Percentiles rank a stretch among this genome's conserved stretches.
These are phyloP conservation scores for Sporothrix curviconia DNA, from an alignment of 2,329 filamentous ascomycete species.

Conservation along the genomic window DNA sequence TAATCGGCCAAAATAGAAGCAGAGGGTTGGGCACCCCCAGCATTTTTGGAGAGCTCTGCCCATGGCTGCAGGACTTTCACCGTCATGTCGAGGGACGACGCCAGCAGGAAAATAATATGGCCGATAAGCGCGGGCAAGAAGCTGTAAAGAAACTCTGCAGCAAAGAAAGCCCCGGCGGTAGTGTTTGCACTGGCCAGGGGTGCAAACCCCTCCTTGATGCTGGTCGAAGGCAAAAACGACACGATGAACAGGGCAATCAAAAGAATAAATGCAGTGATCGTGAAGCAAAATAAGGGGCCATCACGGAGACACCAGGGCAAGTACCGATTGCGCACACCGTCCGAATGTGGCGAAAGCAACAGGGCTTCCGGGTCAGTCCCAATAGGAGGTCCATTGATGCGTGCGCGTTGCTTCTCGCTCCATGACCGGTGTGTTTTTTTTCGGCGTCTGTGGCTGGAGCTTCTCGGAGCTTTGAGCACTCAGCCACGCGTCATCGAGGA, in stretches of 20 bases:
- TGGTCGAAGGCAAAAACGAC: constrained; percentile 66
- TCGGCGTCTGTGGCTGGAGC: constrained; percentile 2
- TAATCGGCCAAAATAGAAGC: constrained; percentile 65
- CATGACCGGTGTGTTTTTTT: background rate
- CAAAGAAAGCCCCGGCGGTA: constrained; percentile 61
- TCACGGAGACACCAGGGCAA: constrained; percentile 72
- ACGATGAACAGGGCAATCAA: constrained; percentile 67
- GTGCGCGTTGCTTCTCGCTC: constrained; percentile 12
- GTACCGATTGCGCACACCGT: constrained; percentile 55
- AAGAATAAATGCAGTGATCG: constrained; percentile 52
- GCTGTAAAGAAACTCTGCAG: constrained; percentile 81
- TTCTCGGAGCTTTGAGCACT: background rate
- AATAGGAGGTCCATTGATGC: constrained; percentile 9
- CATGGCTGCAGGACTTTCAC: constrained; percentile 64
- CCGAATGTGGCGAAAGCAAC: constrained; percentile 39
- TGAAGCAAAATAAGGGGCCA: constrained; percentile 58
- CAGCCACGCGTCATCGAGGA: constrained; percentile 15
- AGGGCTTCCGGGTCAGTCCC: constrained; percentile 29
- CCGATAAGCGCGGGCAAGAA: constrained; percentile 66
- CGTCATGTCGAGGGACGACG: constrained; percentile 60
- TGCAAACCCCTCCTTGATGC: constrained; percentile 62
- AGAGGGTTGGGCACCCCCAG: constrained; percentile 55
- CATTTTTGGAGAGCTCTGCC: constrained; percentile 48
- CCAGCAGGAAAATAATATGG: constrained; percentile 58
- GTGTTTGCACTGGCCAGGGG: constrained; percentile 60